Percentiles rank a stretch among this genome's conserved stretches.
Conservation (phyloP, 345 rosid species). For the Rhizophora mangle region DNA sequence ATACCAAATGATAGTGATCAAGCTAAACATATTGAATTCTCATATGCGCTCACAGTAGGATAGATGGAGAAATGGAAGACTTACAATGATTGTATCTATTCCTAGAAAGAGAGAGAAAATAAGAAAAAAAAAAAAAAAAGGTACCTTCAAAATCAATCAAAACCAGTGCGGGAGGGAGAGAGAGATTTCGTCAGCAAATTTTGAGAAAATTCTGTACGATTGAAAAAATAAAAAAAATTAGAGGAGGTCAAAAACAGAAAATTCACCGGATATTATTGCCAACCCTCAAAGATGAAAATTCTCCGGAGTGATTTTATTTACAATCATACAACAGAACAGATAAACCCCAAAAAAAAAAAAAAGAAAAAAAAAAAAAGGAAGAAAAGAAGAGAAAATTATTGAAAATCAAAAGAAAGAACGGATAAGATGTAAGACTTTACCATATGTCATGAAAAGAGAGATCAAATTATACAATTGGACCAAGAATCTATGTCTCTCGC, state of each 20-base stretch:
- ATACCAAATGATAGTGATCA: no score
- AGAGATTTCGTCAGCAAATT: neutral
- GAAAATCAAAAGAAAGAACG: constrained; percentile 12
- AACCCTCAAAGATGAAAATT: constrained; percentile 3
- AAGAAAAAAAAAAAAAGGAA: neutral
- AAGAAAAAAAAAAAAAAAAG: no score
- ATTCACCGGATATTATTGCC: neutral
- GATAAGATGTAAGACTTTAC: constrained; percentile 19
- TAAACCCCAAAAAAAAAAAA: neutral
- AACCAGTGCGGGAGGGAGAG: neutral
- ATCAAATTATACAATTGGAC: constrained; percentile 48
- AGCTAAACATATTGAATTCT: neutral
- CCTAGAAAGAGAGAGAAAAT: no score
- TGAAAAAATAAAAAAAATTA: neutral
- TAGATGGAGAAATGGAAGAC: no score
- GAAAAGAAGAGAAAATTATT: neutral
- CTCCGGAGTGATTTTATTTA: neutral
- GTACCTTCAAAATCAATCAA: no score
- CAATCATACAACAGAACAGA: neutral
- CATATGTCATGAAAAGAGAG: constrained; percentile 27
- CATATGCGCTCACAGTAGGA: neutral
- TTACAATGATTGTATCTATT: no score
- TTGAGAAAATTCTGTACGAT: no score
- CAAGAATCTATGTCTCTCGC: constrained; percentile 21
- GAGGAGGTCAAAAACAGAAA: neutral